Percentiles rank a stretch among this genome's conserved stretches.
These are phyloP conservation scores for Trifolium subterraneum DNA, from an alignment of 306 rosid genomes.

Conservation along the genomic window DNA sequence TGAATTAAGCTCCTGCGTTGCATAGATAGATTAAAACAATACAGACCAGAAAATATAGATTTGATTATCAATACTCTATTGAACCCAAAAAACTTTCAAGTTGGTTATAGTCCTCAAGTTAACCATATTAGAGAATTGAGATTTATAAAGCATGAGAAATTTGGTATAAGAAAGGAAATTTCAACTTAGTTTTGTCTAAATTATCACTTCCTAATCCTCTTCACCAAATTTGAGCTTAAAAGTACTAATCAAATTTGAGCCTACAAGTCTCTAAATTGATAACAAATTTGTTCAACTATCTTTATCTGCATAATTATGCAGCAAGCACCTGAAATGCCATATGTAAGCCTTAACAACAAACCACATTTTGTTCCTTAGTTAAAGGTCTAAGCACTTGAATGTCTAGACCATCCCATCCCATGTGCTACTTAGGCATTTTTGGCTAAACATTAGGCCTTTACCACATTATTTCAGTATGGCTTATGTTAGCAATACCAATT, in stretches of 20 bases:
- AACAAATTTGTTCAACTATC: background rate
- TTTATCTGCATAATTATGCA: too few relatives aligned
- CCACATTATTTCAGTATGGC: too few relatives aligned
- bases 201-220: background rate
- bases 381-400: too few relatives aligned
- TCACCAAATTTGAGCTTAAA: background rate
- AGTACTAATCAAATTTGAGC: background rate
- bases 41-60: constrained; percentile 15
- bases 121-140: too few relatives aligned
- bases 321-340: too few relatives aligned
- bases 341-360: too few relatives aligned
- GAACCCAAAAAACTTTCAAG: too few relatives aligned
- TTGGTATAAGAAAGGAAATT: background rate
- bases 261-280: background rate
- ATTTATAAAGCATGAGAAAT: background rate
- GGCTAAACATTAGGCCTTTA: too few relatives aligned
- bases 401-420: too few relatives aligned
- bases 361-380: background rate
- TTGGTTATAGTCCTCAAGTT: too few relatives aligned
- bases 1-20: constrained; percentile 74
- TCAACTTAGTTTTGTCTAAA: background rate
- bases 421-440: too few relatives aligned
- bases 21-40: constrained; percentile 42
- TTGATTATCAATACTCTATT: background rate
- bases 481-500: too few relatives aligned